phyloP scores from a whole-genome alignment of 2,329 filamentous ascomycete genomes.

The Eurotiales sp. region DNA sequence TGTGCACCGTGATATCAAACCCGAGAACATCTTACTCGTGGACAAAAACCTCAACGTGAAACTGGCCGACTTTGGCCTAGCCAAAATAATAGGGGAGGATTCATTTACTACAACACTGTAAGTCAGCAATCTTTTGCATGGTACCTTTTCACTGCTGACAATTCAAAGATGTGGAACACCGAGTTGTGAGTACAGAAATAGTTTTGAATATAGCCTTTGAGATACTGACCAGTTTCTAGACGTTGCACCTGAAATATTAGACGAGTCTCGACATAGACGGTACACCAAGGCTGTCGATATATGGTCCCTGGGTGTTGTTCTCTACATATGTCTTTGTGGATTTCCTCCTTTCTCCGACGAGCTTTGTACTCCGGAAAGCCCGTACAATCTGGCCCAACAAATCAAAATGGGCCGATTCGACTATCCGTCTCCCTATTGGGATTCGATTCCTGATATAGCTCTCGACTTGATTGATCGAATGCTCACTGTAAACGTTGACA shows the following conservation, averaged over 20 bases:
- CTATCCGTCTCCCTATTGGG: constrained; percentile 96
- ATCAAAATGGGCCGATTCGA: constrained; percentile 87
- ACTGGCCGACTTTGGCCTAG: constrained; percentile 91
- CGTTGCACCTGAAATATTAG: constrained; percentile 91
- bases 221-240: constrained; percentile 44
- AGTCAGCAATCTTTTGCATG: constrained; percentile 20
- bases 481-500: constrained; percentile 81
- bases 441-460: constrained; percentile 78
- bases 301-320: constrained; percentile 94
- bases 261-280: constrained; percentile 73
- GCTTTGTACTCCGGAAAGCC: constrained; percentile 73
- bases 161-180: constrained; percentile 72
- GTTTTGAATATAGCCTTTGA: neutral
- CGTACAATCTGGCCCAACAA: constrained; percentile 82
- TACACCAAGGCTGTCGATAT: constrained; percentile 95
- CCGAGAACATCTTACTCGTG: constrained; percentile 87
- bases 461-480: constrained; percentile 92
- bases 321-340: constrained; percentile 95
- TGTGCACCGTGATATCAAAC: constrained; percentile 96
- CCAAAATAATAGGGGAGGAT: constrained; percentile 97
- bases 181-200: constrained; percentile 58
- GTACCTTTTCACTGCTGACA: constrained; percentile 21
- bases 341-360: constrained; percentile 98
- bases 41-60: constrained; percentile 85
- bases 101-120: constrained; percentile 93